phyloP scores from a whole-genome alignment of 345 rosid species.

The Populus alba region DNA sequence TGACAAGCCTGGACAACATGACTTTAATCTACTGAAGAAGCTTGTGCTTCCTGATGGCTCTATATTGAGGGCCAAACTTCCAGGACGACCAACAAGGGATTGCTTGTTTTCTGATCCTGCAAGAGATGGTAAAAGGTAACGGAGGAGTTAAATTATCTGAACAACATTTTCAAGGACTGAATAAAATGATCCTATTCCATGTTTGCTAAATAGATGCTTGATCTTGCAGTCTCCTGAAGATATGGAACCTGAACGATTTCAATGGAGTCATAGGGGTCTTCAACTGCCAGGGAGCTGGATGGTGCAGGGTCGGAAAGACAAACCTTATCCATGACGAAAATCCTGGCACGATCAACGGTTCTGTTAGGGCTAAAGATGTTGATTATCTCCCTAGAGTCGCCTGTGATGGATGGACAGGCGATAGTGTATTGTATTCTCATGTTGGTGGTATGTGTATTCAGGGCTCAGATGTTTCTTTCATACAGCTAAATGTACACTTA shows the following conservation, averaged over 20 bases:
- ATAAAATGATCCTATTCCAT: neutral
- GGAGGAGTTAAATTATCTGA: neutral
- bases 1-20: constrained; percentile 70
- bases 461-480: neutral
- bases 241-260: constrained; percentile 63
- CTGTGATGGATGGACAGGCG: constrained; percentile 50
- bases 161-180: neutral
- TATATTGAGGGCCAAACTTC: constrained; percentile 64
- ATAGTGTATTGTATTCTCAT: constrained; percentile 53
- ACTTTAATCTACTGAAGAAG: constrained; percentile 55
- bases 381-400: constrained; percentile 55
- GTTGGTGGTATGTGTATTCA: constrained; percentile 43
- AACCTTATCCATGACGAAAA: constrained; percentile 58
- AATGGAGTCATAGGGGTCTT: constrained; percentile 57
- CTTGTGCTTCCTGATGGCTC: constrained; percentile 70
- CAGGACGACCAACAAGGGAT: constrained; percentile 67
- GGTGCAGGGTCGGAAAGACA: constrained; percentile 58
- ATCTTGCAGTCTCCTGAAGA: constrained; percentile 50
- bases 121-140: constrained; percentile 58
- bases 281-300: constrained; percentile 72
- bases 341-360: constrained; percentile 51
- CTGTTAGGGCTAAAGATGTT: constrained; percentile 50
- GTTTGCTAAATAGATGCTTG: neutral
- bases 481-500: neutral
- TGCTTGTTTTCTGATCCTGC: constrained; percentile 64